Conservation (phyloP, 306 rosid species). For the Dalbergia oliveri region DNA sequence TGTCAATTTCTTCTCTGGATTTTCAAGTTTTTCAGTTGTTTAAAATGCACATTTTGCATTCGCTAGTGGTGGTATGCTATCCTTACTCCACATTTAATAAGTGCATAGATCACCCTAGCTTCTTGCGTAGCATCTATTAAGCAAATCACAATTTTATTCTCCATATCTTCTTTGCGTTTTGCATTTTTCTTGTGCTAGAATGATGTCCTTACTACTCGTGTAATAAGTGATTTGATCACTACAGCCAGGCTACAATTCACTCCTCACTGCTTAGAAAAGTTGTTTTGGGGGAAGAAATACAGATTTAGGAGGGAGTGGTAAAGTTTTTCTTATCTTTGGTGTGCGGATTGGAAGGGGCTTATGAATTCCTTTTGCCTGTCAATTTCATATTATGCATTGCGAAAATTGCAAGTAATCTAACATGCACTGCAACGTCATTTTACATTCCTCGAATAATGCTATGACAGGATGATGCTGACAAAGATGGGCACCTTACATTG, state of each 20-base stretch:
- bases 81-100: neutral
- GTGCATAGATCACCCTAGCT: no score
- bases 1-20: slow-evolving; percentile 22
- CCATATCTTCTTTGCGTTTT: no score
- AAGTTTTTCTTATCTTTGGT: slow-evolving; percentile 21
- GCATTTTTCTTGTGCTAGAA: no score
- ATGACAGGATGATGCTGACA: slow-evolving; percentile 83
- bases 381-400: no score
- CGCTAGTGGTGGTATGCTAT: neutral
- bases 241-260: slow-evolving; percentile 12
- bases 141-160: no score
- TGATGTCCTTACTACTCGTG: no score
- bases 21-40: neutral
- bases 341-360: neutral
- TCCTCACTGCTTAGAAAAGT: neutral
- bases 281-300: slow-evolving; percentile 13
- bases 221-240: slow-evolving; percentile 8
- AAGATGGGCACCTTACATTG: slow-evolving; percentile 86
- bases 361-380: neutral
- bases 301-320: neutral
- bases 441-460: neutral
- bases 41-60: slow-evolving; percentile 22
- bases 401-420: neutral
- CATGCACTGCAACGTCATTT: slow-evolving; percentile 13
- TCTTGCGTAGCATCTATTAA: no score